phyloP scores from a whole-genome alignment of 345 rosid species.

The Eucalyptus fibrosa region DNA sequence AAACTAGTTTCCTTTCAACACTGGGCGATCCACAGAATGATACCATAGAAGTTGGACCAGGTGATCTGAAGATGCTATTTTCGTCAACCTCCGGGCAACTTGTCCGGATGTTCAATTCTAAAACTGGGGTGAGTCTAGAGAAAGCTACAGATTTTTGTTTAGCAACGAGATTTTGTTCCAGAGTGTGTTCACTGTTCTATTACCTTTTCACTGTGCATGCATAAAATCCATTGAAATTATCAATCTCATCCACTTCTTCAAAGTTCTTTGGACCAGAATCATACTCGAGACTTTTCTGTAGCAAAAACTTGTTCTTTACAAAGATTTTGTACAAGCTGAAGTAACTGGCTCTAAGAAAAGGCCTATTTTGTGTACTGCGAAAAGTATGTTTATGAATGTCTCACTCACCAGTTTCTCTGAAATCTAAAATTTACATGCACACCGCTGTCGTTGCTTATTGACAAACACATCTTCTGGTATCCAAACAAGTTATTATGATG shows the following conservation, averaged over 20 bases:
- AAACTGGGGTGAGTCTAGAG: slow-evolving; percentile 41
- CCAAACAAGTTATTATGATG: not conserved
- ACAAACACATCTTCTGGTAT: not conserved
- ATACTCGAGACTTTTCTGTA: not conserved
- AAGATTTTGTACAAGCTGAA: not conserved
- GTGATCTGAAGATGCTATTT: slow-evolving; percentile 56
- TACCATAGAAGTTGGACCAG: slow-evolving; percentile 59
- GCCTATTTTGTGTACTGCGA: not conserved
- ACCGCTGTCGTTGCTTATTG: not conserved
- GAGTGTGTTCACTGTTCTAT: not conserved
- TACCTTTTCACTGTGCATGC: not conserved
- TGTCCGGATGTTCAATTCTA: slow-evolving; percentile 48
- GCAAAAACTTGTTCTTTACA: not conserved
- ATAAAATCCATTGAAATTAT: not conserved
- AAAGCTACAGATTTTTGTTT: not conserved
- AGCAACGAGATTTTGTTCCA: not conserved
- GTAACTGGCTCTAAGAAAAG: not conserved
- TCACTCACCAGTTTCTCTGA: not conserved
- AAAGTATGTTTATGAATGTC: not conserved
- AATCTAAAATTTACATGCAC: not conserved
- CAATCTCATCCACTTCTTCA: not conserved
- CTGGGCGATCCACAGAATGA: slow-evolving; percentile 9
- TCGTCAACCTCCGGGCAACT: slow-evolving; percentile 65
- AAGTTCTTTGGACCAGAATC: not conserved
- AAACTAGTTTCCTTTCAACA: not conserved